Base-by-base conservation (phyloP, 2,329 filamentous ascomycete species). In the Hymenoscyphus albidus region DNA sequence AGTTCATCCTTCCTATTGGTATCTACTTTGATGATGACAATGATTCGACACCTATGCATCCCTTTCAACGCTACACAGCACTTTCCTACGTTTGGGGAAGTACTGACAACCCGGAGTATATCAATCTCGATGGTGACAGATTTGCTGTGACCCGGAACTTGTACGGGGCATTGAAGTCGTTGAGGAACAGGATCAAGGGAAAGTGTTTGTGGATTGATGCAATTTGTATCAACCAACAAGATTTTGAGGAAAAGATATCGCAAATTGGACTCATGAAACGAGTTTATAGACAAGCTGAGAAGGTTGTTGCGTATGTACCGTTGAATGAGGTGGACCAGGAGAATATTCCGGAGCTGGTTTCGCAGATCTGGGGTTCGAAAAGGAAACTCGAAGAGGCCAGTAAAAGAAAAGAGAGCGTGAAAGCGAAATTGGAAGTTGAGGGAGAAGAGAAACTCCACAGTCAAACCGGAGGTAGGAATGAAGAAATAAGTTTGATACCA, bases 71-170 rank as follows among this genome's bases (percentile, higher is more conserved):
- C 1, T 40, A 59, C 13, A 22, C 35, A 27, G 59, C 59, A 2
- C 42, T 61, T 9, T 61, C 59, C 9, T 61, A 61, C 14, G 39
- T 61, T 13, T 61, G 59, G 59, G 59, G 39, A 1, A 48, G 42
- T 3, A 22, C 42, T 9, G 42, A 48, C 3, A 48, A 48, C 6
- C 42, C 42, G 5, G 42, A 48, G 3, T 48, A 7, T 2, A 48
- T 48, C 5, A 2, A n/a, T 22, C 42, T 48, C 5, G n/a, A 48
- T 18, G 42, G 42, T 5, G 42, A 22, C 10, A 48, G 13, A 2
- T 48, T 48, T 7, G 16, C 42, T n/a, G 42, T 48, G 0, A 48
- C 42, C 16, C n/a, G 16, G 42, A 48, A 48, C 18, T 9, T 48
- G 42, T 48, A 48, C 3, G 42, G 16, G 13, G 42, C 42, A 2